A percentile compares a stretch with the other conserved stretches of the same genome.
These are phyloP conservation scores for Tetrastigma voinierianum DNA, from an alignment of 164 flowering plant genomes.

Conservation along the genomic window DNA sequence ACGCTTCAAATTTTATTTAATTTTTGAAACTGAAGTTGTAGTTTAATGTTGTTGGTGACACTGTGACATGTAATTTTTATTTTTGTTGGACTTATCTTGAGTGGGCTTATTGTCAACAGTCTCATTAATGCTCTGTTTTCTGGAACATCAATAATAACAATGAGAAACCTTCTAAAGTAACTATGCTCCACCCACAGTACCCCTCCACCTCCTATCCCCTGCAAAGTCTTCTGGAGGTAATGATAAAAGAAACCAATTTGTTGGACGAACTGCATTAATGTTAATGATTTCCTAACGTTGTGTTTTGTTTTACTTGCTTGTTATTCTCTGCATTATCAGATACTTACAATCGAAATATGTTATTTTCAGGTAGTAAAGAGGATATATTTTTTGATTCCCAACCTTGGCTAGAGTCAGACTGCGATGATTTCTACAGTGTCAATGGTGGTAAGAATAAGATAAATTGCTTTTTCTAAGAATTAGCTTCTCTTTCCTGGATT, in stretches of 20 bases:
- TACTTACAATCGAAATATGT: slow-evolving; percentile 1
- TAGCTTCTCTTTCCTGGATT: no score
- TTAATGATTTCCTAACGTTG: neutral
- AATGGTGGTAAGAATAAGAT: slow-evolving; percentile 66
- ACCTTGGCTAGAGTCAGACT: slow-evolving; percentile 83
- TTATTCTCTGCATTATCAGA: neutral
- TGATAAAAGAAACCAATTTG: neutral
- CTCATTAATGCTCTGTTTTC: neutral
- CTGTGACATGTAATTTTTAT: no score
- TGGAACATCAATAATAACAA: no score
- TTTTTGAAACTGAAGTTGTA: neutral
- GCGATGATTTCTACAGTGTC: slow-evolving; percentile 83
- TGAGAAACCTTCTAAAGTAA: no score
- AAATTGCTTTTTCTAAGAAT: neutral
- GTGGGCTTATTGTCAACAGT: neutral
- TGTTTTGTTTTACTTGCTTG: neutral
- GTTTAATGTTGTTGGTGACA: no score
- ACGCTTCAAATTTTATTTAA: neutral
- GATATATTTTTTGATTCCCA: slow-evolving; percentile 80
- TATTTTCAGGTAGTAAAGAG: slow-evolving; percentile 67
- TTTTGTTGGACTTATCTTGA: neutral
- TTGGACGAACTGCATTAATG: neutral
- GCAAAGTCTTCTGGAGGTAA: no score
- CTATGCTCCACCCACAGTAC: no score
- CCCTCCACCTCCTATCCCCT: no score